These are phyloP conservation scores for Arachis stenosperma DNA, from an alignment of 306 rosid genomes.

Conservation along the genomic window DNA sequence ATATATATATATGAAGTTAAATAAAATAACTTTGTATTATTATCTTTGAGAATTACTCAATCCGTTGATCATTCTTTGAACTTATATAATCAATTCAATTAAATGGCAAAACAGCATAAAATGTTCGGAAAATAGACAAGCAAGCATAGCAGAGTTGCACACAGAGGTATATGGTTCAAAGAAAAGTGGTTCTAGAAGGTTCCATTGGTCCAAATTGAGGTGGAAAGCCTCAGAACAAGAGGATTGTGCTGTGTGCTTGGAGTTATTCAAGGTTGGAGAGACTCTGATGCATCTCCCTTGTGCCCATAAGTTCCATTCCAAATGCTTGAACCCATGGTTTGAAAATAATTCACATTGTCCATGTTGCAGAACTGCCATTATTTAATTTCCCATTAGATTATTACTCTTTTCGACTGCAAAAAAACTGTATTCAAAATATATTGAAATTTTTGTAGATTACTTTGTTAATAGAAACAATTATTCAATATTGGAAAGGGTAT, in stretches of 20 bases:
- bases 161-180: conserved; percentile 50
- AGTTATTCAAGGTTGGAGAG: conserved; percentile 56
- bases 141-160: conserved; percentile 42
- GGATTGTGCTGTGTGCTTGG: conserved; percentile 75
- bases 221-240: conserved; percentile 68
- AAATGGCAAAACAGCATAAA: conserved; percentile 29
- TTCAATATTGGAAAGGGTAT: too few relatives aligned
- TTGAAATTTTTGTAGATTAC: too few relatives aligned
- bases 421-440: too few relatives aligned
- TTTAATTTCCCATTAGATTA: conserved; percentile 15
- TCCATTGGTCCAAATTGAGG: conserved; percentile 71
- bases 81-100: not conserved
- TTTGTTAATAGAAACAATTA: too few relatives aligned
- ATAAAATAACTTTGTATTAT: too few relatives aligned
- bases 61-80: too few relatives aligned
- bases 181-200: conserved; percentile 55
- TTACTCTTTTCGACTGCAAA: not conserved
- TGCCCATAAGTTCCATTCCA: conserved; percentile 77
- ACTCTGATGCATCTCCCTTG: conserved; percentile 66
- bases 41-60: too few relatives aligned
- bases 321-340: conserved; percentile 85
- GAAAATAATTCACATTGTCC: conserved; percentile 74
- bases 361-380: conserved; percentile 65
- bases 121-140: conserved; percentile 38
- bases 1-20: too few relatives aligned